Conservation (phyloP, 257 asterid genomes). For the Nicotiana tomentosiformis region DNA sequence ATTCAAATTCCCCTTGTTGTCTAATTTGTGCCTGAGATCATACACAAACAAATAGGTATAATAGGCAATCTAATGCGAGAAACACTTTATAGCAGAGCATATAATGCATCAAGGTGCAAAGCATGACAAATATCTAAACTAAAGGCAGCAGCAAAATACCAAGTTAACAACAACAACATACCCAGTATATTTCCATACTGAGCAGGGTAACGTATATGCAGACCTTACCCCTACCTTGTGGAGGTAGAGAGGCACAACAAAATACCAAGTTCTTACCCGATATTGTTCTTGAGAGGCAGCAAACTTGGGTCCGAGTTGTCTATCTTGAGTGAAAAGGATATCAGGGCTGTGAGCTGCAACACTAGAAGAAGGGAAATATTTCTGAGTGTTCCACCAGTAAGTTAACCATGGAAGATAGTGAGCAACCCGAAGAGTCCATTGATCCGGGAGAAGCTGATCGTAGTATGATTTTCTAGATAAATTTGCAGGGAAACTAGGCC, state of each 20-base stretch:
- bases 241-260: too few species aligned
- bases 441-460: background rate
- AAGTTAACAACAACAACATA: too few species aligned
- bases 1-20: slow-evolving; percentile 8
- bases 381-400: slow-evolving; percentile 2
- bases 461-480: background rate
- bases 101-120: too few species aligned
- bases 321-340: background rate
- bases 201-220: too few species aligned
- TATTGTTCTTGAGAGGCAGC: background rate
- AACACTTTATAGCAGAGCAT: too few species aligned
- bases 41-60: too few species aligned
- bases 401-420: slow-evolving; percentile 1
- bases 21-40: background rate
- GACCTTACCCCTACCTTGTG: too few species aligned
- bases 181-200: too few species aligned
- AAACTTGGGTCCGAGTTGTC: background rate
- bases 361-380: background rate
- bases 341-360: slow-evolving; percentile 5
- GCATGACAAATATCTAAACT: background rate
- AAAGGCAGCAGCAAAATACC: too few species aligned
- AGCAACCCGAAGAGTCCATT: background rate
- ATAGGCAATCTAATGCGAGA: too few species aligned
- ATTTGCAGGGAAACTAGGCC: slow-evolving; percentile 6
- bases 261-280: background rate